Evolutionary conservation across 352 stramenopile genomes (phyloP), one percentile per base, ranked within the genome.

Genomic region (Phytophthora megakarya): DNA sequence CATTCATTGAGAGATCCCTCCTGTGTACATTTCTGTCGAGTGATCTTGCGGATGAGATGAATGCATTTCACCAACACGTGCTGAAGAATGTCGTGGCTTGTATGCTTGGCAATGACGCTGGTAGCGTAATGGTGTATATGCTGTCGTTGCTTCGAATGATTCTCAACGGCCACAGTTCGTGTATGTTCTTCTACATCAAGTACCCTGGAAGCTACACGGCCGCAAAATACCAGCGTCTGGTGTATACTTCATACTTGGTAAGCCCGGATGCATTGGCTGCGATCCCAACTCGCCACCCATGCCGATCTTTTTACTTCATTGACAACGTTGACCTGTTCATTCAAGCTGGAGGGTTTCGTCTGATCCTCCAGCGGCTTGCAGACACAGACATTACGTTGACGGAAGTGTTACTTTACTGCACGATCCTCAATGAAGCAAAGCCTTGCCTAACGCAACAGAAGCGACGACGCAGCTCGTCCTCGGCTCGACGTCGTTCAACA

Each of bases 181-280:
- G 81, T 43, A 84, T 90, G 75, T 93, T 81, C 59, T 96, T 92
- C 59, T 95, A 96, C 48, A 71, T 88, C 63, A 93, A 93, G 62
- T 92, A 95, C 35, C 77, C 74, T 13, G 83, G 86, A 18, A 80
- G 62, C 18, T 84, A 90, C 53, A 78, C 72, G 4, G 67, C 81
- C 0, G 63, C 66, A 43, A 90, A 84, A 48, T 79, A 86, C 42
- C 75, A 86, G 58, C 80, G 81, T 25, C 70, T 94, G 19, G 72
- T 93, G 23, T 93, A 89, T 55, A 92, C 82, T 8, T 80, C 75
- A 10, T 93, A 93, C 37, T 59, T 94, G 40, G 67, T 81, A n/a
- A 89, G 45, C 42, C 68, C 83, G 0, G 84, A 92, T 28, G 73
- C 71, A 3, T 52, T 92, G n/a, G 62, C 65, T 3, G 72, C 72